Evolutionary conservation across 176 grass and related monocot genomes (phyloP), one percentile per base, ranked within the genome.

Genomic region (Cenchrus americanus): DNA sequence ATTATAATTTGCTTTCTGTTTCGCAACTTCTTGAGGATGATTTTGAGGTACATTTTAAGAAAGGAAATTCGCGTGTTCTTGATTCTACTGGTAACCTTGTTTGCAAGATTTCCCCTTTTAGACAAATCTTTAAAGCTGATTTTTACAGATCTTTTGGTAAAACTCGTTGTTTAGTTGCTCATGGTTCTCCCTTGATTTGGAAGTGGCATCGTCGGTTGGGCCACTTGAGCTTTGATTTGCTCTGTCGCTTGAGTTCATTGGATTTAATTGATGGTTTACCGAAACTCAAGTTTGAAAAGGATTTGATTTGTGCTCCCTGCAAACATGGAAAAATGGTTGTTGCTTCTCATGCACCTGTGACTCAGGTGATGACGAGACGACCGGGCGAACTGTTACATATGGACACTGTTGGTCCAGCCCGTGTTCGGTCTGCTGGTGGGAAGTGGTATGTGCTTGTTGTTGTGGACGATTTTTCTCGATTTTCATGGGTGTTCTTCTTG

Each of bases 261-360:
- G 1, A 41, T 12, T 14, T 58, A 14, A 59, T 59, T 41, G 9
- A 0, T 40, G 73, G 73, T n/a, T 76, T 58, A 12, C 73, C 73
- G 8, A 76, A 59, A 53, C 10, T 76, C 18, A 76, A 76, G 0
- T 58, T 58, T 55, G 73, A 58, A 0, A 75, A 75, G 26, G 73
- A 58, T 58, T 57, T 75, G 51, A 0, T 75, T 11, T 75, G 73
- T 58, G 73, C 69, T 71, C 69, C 69, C 44, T 71, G 69, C 69
- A 47, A 49, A n/a, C 69, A 71, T 71, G 69, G 69, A 10, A 75
- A 75, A 41, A 75, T 75, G 73, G 48, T 58, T 57, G 51, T 52
- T 58, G 50, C 69, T 71, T 49, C 69, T 26, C 69, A 71, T 49
- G 11, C 44, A 49, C 44, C 43, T 49, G 19, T 67, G n/a, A 72